These are phyloP conservation scores for Penicillium sp. DNA, from an alignment of 2,329 filamentous ascomycete species.

Conservation along the genomic window DNA sequence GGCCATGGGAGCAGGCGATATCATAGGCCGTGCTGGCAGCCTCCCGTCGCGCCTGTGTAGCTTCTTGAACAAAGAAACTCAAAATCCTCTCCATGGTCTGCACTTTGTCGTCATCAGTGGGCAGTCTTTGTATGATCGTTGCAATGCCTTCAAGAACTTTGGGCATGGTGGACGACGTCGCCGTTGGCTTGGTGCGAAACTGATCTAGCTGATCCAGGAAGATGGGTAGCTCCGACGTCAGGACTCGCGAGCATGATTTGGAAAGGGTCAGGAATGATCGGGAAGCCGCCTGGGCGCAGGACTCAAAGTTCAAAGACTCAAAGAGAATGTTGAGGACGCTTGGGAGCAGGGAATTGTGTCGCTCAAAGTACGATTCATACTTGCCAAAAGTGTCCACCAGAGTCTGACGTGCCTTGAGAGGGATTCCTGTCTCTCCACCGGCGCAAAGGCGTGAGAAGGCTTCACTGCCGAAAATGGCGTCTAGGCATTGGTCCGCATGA, in stretches of 20 bases:
- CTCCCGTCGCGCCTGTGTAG: constrained; percentile 36
- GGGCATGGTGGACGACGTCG: constrained; percentile 42
- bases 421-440: constrained; percentile 34
- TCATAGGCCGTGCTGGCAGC: constrained; percentile 35
- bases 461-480: constrained; percentile 44
- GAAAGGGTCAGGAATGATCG: constrained; percentile 48
- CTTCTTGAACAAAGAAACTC: constrained; percentile 39
- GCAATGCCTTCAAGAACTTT: constrained; percentile 49
- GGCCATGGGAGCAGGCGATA: constrained; percentile 36
- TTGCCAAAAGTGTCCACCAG: constrained; percentile 47
- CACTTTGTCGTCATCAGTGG: constrained; percentile 43
- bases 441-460: constrained; percentile 39
- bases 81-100: constrained; percentile 43
- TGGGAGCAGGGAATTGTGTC: constrained; percentile 43
- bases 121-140: constrained; percentile 46
- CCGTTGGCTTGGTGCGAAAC: constrained; percentile 41
- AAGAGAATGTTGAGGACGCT: constrained; percentile 49
- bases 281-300: constrained; percentile 46
- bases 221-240: constrained; percentile 45
- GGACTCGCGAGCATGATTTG: constrained; percentile 45
- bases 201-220: constrained; percentile 47
- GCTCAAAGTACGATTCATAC: constrained; percentile 49
- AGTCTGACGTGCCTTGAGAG: constrained; percentile 44
- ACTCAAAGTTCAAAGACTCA: constrained; percentile 44
- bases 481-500: constrained; percentile 44